Evolutionary conservation across 1,284 basidiomycete species (phyloP).

Genomic region (Ustilago trichophora): DNA sequence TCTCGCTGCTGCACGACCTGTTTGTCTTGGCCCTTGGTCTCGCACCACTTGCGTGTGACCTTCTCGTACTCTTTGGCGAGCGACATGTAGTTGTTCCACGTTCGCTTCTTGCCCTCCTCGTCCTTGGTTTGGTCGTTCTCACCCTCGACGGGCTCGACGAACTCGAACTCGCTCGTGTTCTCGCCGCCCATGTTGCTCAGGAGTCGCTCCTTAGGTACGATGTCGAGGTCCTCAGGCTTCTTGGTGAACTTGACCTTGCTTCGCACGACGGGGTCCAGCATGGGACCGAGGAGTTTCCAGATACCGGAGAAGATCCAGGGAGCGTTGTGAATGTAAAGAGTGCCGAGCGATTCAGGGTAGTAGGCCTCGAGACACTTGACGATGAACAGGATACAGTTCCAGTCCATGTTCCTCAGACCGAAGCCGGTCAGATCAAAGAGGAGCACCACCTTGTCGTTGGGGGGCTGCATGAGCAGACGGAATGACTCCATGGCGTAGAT

Average conservation of each 20-base stretch:
- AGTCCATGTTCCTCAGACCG: conserved; percentile 62
- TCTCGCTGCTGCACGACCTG: conserved; percentile 50
- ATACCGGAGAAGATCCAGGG: conserved; percentile 68
- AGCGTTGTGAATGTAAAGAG: conserved; percentile 66
- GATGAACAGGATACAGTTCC: conserved; percentile 59
- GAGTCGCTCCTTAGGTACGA: conserved; percentile 57
- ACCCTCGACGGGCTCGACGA: conserved; percentile 50
- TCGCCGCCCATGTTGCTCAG: conserved; percentile 48
- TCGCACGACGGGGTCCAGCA: conserved; percentile 64
- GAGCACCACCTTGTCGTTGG: conserved; percentile 66
- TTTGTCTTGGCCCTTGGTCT: conserved; percentile 41
- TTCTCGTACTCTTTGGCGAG: conserved; percentile 62
- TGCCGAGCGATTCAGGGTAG: conserved; percentile 67
- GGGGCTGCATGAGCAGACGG: conserved; percentile 63
- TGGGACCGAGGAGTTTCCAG: conserved; percentile 63
- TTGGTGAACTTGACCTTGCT: conserved; percentile 64
- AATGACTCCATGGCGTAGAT: conserved; percentile 66
- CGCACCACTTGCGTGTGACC: conserved; percentile 63
- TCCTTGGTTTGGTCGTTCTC: conserved; percentile 65
- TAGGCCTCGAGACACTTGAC: conserved; percentile 66
- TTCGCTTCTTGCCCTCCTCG: conserved; percentile 55
- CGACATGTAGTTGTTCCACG: conserved; percentile 56
- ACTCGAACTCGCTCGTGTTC: conserved; percentile 45
- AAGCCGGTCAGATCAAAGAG: conserved; percentile 66
- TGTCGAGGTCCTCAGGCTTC: conserved; percentile 59